A percentile compares a stretch with the other conserved stretches of the same genome.
phyloP scores from a whole-genome alignment of 306 rosid species.

The barrel medic (Medicago truncatula) region DNA sequence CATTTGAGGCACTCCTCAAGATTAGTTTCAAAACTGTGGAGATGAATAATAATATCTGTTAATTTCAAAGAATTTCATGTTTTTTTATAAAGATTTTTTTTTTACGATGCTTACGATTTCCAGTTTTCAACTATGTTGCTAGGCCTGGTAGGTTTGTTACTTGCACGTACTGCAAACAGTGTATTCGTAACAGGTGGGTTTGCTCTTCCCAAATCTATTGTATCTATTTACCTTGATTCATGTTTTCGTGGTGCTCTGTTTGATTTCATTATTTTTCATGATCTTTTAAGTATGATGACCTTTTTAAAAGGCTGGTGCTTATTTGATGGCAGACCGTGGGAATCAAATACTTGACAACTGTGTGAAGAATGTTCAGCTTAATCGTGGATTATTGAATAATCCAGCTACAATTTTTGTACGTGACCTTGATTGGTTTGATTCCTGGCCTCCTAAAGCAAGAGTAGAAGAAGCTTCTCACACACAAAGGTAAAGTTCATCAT shows the following conservation, averaged over 20 bases:
- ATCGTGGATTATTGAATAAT: constrained; percentile 56
- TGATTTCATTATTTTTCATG: not conserved
- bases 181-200: constrained; percentile 81
- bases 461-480: constrained; percentile 47
- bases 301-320: constrained; percentile 16
- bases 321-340: constrained; percentile 71
- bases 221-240: constrained; percentile 7
- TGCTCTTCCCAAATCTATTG: constrained; percentile 19
- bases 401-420: constrained; percentile 61
- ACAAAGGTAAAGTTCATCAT: constrained; percentile 53
- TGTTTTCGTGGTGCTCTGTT: constrained; percentile 7
- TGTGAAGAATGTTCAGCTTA: constrained; percentile 71
- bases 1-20: constrained; percentile 5
- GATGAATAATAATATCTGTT: constrained; percentile 25
- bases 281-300: constrained; percentile 31
- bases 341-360: constrained; percentile 82
- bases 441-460: constrained; percentile 76
- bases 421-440: constrained; percentile 84
- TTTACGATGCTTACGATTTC: constrained; percentile 39
- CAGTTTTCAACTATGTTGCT: constrained; percentile 47
- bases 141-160: constrained; percentile 87
- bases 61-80: constrained; percentile 20
- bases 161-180: constrained; percentile 62
- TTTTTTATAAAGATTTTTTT: constrained; percentile 27
- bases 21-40: constrained; percentile 21